Evolutionary conservation across 1,284 basidiomycete genomes (phyloP).

Genomic region (Rhodotorula sp.): DNA sequence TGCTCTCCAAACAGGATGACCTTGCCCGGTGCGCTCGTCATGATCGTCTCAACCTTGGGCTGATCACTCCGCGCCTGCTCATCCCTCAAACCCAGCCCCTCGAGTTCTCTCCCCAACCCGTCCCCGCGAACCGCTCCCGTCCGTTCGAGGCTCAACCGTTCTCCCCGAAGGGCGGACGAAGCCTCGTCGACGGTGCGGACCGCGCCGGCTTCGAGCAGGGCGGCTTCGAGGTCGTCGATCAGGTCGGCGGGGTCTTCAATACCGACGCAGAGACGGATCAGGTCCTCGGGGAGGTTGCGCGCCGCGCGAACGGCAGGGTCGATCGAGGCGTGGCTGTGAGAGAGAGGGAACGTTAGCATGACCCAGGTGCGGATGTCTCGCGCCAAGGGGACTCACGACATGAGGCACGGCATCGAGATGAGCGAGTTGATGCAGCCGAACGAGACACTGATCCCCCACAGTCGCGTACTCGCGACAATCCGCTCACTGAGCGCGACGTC

Average conservation of each 20-base stretch:
- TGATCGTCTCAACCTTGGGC: conserved; percentile 53
- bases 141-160: conserved; percentile 40
- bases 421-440: conserved; percentile 98
- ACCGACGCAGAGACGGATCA: conserved; percentile 96
- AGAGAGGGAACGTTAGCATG: neutral
- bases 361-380: neutral
- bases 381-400: conserved; percentile 72
- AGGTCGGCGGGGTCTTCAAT: conserved; percentile 94
- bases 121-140: neutral
- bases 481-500: conserved; percentile 86
- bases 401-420: conserved; percentile 99
- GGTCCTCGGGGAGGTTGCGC: conserved; percentile 91
- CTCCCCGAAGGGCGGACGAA: conserved; percentile 13
- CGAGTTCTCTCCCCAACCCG: neutral
- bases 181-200: conserved; percentile 55
- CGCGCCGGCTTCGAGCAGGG: conserved; percentile 86
- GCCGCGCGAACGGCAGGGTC: conserved; percentile 87
- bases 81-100: neutral
- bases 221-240: conserved; percentile 90
- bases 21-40: conserved; percentile 94
- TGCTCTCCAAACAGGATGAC: conserved; percentile 99
- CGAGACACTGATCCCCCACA: conserved; percentile 97
- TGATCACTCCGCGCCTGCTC: neutral
- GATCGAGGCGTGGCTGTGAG: conserved; percentile 86
- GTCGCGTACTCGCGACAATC: conserved; percentile 83